Evolutionary conservation across 768 basidiomycete species (phyloP), one percentile per base, ranked within the genome.

Genomic region (Termitomyces bulborhizus): DNA sequence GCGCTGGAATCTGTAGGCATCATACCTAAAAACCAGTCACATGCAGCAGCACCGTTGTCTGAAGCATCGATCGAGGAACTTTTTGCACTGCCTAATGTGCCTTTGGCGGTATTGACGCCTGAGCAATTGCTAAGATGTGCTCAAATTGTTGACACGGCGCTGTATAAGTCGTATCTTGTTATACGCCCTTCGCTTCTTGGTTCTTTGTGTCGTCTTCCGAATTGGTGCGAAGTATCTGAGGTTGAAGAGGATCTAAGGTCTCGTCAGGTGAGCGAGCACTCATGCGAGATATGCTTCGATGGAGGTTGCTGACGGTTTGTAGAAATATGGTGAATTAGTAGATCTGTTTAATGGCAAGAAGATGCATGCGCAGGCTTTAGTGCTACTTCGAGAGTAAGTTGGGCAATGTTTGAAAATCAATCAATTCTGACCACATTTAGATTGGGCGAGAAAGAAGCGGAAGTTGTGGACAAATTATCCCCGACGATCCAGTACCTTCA

Each of bases 191-290:
- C 78, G 12, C 72, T 99, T 54, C 73, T 98, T 9, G 93, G 91
- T 0, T 84, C 91, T 31, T 69, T 98, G 48, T 98, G 96, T 69
- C 81, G 96, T 42, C 74, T 96, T 26, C 82, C 91, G 2, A 98
- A 97, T 69, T 99, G 94, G 93, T 98, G 96, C 69, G 97, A 98
- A 65, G 94, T 98, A 1, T 84, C 84, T 4, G 90, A 95, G 63
- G 91, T 95, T 1, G 94, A 99, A 67, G 93, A 90, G 65, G 82
- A 93, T 57, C 71, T 99, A 51, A 79, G 83, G 55, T 82, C 81
- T 29, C 81, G 88, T 36, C 86, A 88, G 82, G 95, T 92, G 52
- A 55, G 2, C 16, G 54, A 55, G 2, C 16, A 54, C 31, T 78
- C 32, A 45, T 2, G 13, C 24, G 16, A 43, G 29, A 16, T 2